Evolutionary conservation across 495 filamentous ascomycete genomes (phyloP).

Genomic region (Penicillium paradoxum): DNA sequence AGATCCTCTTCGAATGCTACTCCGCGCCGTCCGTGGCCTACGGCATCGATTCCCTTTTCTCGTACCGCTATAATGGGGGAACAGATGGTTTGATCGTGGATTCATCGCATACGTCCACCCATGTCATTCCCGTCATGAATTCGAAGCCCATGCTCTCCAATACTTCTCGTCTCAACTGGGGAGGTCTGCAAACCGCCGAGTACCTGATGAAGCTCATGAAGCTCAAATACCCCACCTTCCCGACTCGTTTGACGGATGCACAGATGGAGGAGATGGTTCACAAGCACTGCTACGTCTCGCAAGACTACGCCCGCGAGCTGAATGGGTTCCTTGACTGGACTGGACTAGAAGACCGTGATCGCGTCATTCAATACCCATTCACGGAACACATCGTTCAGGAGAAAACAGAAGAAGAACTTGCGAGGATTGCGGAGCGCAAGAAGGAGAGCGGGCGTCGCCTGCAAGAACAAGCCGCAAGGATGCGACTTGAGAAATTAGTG

Average conservation of each 20-base stretch:
- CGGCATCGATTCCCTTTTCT: conserved; percentile 94
- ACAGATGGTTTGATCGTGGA: conserved; percentile 85
- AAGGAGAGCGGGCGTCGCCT: conserved; percentile 87
- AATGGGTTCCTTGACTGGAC: conserved; percentile 75
- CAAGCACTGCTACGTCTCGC: conserved; percentile 86
- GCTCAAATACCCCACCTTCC: conserved; percentile 90
- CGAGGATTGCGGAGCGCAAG: conserved; percentile 79
- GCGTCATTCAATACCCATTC: conserved; percentile 86
- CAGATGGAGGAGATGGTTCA: conserved; percentile 83
- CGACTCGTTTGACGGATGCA: conserved; percentile 72
- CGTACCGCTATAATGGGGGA: conserved; percentile 86
- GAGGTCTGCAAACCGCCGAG: conserved; percentile 80
- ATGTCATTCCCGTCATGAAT: conserved; percentile 90
- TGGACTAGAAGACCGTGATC: conserved; percentile 80
- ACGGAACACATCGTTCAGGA: conserved; percentile 83
- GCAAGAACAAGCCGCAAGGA: conserved; percentile 95
- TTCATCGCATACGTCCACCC: conserved; percentile 87
- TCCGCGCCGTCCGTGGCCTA: conserved; percentile 80
- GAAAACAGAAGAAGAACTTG: conserved; percentile 90
- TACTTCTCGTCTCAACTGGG: conserved; percentile 90
- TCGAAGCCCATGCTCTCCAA: conserved; percentile 76
- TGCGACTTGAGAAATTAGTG: conserved; percentile 89
- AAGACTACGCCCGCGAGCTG: conserved; percentile 75
- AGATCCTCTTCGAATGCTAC: conserved; percentile 95
- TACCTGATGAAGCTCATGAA: conserved; percentile 83